Base-by-base conservation (phyloP, 331 rosid species). In the Spiraea crenata region DNA sequence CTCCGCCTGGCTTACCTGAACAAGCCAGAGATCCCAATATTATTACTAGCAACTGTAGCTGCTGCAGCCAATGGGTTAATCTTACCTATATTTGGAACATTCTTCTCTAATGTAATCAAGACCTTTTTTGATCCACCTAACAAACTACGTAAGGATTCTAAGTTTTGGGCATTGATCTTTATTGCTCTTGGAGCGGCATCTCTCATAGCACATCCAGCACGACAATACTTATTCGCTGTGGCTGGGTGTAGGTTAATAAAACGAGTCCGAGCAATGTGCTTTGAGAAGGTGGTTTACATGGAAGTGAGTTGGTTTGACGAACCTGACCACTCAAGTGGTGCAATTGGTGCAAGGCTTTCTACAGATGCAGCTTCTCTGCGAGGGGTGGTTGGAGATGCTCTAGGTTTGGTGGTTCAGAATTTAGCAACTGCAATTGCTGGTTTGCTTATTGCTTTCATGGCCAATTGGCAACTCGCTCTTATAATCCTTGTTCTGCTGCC, bases 241-340 rank as follows among this genome's bases (percentile, higher is more conserved):
- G 96, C 89, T 3, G 96, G 97, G 1, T 77, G 87, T 41, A 86
- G 67, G 65, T 71, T 88, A 74, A 88, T 88, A 49, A 83, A 79
- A 73, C 78, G 89, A 76, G 86, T 90, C 41, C 79, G 96, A 34
- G 56, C 78, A 44, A 73, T 83, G 83, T 88, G 93, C 57, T 92
- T 88, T 9, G 84, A 90, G 83, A 92, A 84, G 73, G 87, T 92
- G 63, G 77, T 88, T 82, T 82, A 82, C 73, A 90, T 90, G 98
- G 96, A 92, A 81, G 81, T 88, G 59, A 81, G 91, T 50, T 90
- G 96, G 98, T 92, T 90, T 74, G 98, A 92, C 41, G 77, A 88
- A 63, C 73, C 71, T 49, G 93, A 86, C 52, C 77, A 90, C 83
- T 86, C 97, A 14, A 88, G 91, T 65, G 96, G 98, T 44, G 72